phyloP scores from a whole-genome alignment of 768 basidiomycete genomes.

The Auriscalpium vulgare region DNA sequence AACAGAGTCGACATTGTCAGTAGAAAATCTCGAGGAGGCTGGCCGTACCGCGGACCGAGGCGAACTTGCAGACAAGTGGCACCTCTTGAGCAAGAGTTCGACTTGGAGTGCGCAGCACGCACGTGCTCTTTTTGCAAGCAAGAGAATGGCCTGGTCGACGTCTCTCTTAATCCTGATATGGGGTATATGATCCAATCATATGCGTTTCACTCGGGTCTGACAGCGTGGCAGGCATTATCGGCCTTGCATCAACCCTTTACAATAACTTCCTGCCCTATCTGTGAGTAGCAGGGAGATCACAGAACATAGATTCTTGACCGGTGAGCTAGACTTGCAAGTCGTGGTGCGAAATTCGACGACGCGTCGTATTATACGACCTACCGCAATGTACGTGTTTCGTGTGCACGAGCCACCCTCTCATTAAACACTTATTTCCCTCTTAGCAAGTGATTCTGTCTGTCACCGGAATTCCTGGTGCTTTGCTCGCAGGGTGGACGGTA shows the following conservation, averaged over 20 bases:
- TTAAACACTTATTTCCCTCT: background rate
- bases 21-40: conserved; percentile 35
- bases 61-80: conserved; percentile 8
- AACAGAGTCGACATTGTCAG: conserved; percentile 30
- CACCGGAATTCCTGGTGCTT: conserved; percentile 63
- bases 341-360: conserved; percentile 28
- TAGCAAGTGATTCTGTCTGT: conserved; percentile 66
- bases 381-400: conserved; percentile 23
- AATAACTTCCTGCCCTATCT: conserved; percentile 31
- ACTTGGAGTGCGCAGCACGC: conserved; percentile 37
- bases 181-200: conserved; percentile 21
- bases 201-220: background rate
- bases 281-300: conserved; percentile 11
- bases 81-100: conserved; percentile 33
- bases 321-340: conserved; percentile 21
- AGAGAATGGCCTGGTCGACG: conserved; percentile 59
- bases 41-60: conserved; percentile 14
- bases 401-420: background rate
- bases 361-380: conserved; percentile 28
- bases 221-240: conserved; percentile 22
- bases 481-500: conserved; percentile 65
- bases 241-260: conserved; percentile 28
- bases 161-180: conserved; percentile 41
- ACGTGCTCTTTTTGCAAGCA: conserved; percentile 53
- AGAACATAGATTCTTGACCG: background rate